Base-by-base conservation (phyloP, 2,329 filamentous ascomycete genomes). In the Lojkania enalia region DNA sequence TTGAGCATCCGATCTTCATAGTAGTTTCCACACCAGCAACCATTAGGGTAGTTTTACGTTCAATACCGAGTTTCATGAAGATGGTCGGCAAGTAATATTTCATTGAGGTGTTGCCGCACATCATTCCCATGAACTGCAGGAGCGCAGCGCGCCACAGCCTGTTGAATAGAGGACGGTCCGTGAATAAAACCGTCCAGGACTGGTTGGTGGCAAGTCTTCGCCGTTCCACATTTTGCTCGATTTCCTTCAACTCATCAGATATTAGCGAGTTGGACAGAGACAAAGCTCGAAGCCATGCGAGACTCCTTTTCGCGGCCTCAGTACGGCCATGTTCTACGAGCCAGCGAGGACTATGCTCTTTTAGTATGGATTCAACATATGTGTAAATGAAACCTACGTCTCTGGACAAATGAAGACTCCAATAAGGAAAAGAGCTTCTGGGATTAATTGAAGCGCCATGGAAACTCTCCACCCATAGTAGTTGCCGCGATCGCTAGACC, bases 41-140 rank as follows among this genome's bases (percentile, higher is more conserved):
- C 63, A 82, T 68, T 32, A 83, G 63, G 1, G 78, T 74, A 13
- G 77, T 44, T 6, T 75, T 71, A 4, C 72, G 73, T 27, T 69
- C 65, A 1, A 82, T 61, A 0, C 81, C 80, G 1, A 83, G 64
- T 2, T 73, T 73, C 39, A 71, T 61, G 46, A 83, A 77, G 6
- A 82, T 75, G 0, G 73, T 75, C 0, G 80, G 80, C 0, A 83
- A 71, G 52, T 82, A 82, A 53, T 83, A 82, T 54, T 83, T 82
- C 71, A 83, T 82, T 2, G 78, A 79, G 0, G 79, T 78, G 12
- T 79, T 78, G 15, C 80, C 80, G 51, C 78, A 81, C 76, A 82
- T 79, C 52, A 81, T 78, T 0, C 78, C 77, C 76, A 83, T 78
- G 61, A 83, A 82, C 58, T 82, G 79, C 4, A 83, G 69, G 1